Evolutionary conservation across 768 basidiomycete species (phyloP).

Genomic region (Obba rivulosa): DNA sequence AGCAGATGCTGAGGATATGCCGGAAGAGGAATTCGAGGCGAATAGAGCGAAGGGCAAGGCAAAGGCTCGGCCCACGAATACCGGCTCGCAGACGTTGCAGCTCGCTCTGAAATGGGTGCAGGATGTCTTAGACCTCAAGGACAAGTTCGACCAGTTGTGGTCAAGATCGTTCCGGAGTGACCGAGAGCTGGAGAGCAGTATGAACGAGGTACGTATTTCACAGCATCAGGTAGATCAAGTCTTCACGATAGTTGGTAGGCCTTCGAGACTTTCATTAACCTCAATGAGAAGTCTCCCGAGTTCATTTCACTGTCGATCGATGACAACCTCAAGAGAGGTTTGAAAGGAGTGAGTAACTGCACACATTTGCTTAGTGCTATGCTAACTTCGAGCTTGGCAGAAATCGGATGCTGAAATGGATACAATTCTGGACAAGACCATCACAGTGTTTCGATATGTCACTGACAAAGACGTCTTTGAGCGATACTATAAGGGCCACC

Average conservation of each 20-base stretch:
- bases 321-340: conserved; percentile 89
- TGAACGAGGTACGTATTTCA: conserved; percentile 67
- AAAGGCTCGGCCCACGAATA: conserved; percentile 33
- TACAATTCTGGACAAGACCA: conserved; percentile 86
- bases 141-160: conserved; percentile 81
- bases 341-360: conserved; percentile 73
- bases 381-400: conserved; percentile 35
- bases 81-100: conserved; percentile 41
- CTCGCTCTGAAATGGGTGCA: conserved; percentile 91
- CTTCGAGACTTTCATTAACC: conserved; percentile 88
- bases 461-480: conserved; percentile 97
- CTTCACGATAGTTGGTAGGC: conserved; percentile 48
- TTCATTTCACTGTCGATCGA: conserved; percentile 97
- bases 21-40: conserved; percentile 28
- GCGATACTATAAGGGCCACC: conserved; percentile 93
- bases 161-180: conserved; percentile 64
- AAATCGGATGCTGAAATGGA: conserved; percentile 96
- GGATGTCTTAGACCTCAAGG: conserved; percentile 85
- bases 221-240: not conserved
- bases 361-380: too few relatives aligned
- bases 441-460: conserved; percentile 90
- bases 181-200: conserved; percentile 68
- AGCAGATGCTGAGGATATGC: conserved; percentile 25
- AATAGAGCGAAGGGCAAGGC: conserved; percentile 48
- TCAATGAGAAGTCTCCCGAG: conserved; percentile 83